Evolutionary conservation across 2,329 filamentous ascomycete species (phyloP), one percentile per base, ranked within the genome.

Genomic region (Aschersonia sp.): DNA sequence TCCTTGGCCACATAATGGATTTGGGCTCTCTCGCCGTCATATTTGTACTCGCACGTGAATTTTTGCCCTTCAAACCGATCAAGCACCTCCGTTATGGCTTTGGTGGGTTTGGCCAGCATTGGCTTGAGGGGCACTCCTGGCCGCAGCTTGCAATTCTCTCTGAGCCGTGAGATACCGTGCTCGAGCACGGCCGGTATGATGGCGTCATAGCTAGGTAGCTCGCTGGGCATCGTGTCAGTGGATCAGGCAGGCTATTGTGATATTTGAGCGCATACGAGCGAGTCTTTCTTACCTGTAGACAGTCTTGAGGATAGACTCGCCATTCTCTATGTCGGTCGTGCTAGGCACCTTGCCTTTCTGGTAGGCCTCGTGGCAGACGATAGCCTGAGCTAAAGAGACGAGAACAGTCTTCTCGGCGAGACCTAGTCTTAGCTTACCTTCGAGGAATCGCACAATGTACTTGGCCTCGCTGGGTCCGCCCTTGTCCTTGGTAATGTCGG

Each of bases 1-100:
- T 91, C 85, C 52, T 88, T 86, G 4, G 89, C 83, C 32, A 97
- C 88, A 56, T 94, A 98, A 62, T 98, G 92, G 46, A 98, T 97
- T 62, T 98, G 92, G n/a, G 92, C 92, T 61, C 92, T 77, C 65
- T 98, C 92, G 45, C 92, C 92, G 58, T 98, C 92, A 60, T 98
- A 98, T 65, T 98, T 98, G 74, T 94, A 98, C 63, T 98, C 92
- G 67, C 92, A 98, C 1, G 92, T 97, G 59, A 98, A 98, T 30
- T 84, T 85, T 61, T 95, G 92, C 53, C 85, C 82, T 61, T 97
- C 92, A 55, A 98, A 98, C 4, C 92, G 85, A 65, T 98, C 91
- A 9, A 98, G 75, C 0, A 98, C 92, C 66, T 98, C 92, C 1
- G 89, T 95, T 57, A 98, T 96, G 4, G 92, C 89, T 64, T 98